Percentiles rank a stretch among this genome's conserved stretches.
phyloP scores from a whole-genome alignment of 306 rosid species.

The Hylodesmum podocarpum region DNA sequence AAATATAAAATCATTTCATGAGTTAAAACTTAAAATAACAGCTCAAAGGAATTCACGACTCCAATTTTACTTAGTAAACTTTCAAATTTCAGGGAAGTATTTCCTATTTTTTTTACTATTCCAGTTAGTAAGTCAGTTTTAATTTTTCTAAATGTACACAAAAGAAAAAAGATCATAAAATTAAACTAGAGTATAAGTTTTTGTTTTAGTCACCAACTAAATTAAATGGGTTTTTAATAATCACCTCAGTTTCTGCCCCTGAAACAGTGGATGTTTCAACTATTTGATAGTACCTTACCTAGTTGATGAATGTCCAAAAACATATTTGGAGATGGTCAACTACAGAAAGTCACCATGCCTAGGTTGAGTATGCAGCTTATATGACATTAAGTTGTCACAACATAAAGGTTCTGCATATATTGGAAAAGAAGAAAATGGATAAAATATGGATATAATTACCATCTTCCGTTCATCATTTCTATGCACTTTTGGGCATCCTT shows the following conservation, averaged over 20 bases:
- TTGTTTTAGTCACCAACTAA: background rate
- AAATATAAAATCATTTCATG: background rate
- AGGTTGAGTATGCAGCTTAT: constrained; percentile 1
- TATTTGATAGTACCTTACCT: background rate
- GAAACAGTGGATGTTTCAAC: constrained; percentile 10
- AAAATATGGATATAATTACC: constrained; percentile 51
- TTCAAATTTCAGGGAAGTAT: background rate
- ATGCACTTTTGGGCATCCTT: constrained; percentile 93
- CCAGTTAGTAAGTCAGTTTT: background rate
- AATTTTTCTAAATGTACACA: background rate
- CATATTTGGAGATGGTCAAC: constrained; percentile 20
- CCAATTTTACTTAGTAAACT: background rate
- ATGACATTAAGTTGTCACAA: constrained; percentile 2
- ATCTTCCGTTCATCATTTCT: constrained; percentile 93
- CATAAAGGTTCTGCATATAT: background rate
- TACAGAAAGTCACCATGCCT: background rate
- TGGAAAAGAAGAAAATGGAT: background rate
- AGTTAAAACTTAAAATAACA: background rate
- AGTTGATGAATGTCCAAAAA: background rate
- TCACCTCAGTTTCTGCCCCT: background rate
- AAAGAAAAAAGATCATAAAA: background rate
- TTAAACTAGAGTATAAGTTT: background rate
- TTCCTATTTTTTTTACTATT: background rate
- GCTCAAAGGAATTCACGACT: background rate
- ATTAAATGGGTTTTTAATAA: background rate